These are phyloP conservation scores for Paecilomyces sp. DNA, from an alignment of 2,329 filamentous ascomycete species.

Conservation along the genomic window DNA sequence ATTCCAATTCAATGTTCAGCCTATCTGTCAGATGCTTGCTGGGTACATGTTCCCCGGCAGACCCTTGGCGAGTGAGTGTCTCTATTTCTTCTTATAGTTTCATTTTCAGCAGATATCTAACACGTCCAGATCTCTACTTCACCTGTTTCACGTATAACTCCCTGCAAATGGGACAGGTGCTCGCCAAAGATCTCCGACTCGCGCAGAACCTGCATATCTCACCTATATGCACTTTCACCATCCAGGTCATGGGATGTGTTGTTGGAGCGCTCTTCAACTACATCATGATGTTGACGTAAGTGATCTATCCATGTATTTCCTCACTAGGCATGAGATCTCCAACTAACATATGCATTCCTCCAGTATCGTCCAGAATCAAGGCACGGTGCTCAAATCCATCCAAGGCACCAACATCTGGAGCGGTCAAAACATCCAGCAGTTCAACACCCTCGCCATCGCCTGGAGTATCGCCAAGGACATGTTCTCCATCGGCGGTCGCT, in stretches of 20 bases:
- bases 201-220: constrained; percentile 31
- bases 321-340: not conserved
- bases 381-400: constrained; percentile 33
- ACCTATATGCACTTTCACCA: constrained; percentile 38
- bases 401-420: constrained; percentile 43
- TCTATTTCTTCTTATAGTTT: not conserved
- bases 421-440: constrained; percentile 40
- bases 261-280: constrained; percentile 37
- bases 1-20: constrained; percentile 35
- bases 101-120: not conserved
- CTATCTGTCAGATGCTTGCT: constrained; percentile 42
- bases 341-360: not conserved
- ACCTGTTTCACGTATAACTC: constrained; percentile 24
- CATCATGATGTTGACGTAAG: constrained; percentile 31
- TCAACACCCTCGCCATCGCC: constrained; percentile 38
- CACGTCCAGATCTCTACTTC: constrained; percentile 18
- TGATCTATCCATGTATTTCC: constrained; percentile 2
- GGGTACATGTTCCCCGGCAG: constrained; percentile 40
- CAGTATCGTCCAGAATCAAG: constrained; percentile 38
- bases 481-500: constrained; percentile 32
- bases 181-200: constrained; percentile 27
- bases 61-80: constrained; percentile 21
- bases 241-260: constrained; percentile 19
- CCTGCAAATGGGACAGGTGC: constrained; percentile 16
- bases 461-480: constrained; percentile 38